phyloP scores from a whole-genome alignment of 169 alveolate genomes.

The Cytauxzoon felis region DNA sequence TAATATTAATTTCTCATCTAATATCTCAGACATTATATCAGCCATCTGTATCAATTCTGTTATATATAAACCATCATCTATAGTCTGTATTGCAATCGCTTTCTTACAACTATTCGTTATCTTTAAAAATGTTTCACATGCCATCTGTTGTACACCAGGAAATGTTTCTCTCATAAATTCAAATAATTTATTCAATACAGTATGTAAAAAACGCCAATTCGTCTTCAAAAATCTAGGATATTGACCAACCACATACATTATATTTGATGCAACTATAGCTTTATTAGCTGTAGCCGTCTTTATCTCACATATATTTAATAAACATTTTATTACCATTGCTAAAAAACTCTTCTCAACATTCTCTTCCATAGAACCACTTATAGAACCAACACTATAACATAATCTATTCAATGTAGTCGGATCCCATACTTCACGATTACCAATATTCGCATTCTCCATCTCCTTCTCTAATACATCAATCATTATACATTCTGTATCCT shows the following conservation, averaged over 20 bases:
- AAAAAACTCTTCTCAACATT: slow-evolving; percentile 91
- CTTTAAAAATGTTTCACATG: slow-evolving; percentile 94
- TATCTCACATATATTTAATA: slow-evolving; percentile 93
- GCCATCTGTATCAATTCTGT: slow-evolving; percentile 28
- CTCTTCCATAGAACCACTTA: slow-evolving; percentile 94
- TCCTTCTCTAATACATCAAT: slow-evolving; percentile 85
- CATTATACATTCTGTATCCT: slow-evolving; percentile 89
- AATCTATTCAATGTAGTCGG: slow-evolving; percentile 84
- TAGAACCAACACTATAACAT: slow-evolving; percentile 96
- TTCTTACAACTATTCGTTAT: slow-evolving; percentile 88
- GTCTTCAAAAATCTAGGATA: slow-evolving; percentile 95
- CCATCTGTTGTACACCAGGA: slow-evolving; percentile 99
- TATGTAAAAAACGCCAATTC: slow-evolving; percentile 96
- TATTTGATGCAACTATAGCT: slow-evolving; percentile 94
- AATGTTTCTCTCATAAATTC: slow-evolving; percentile 99
- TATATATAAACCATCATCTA: slow-evolving; percentile 25
- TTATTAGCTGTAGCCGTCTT: slow-evolving; percentile 95
- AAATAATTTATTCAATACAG: slow-evolving; percentile 96
- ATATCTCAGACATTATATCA: slow-evolving; percentile 72
- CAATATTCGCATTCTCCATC: slow-evolving; percentile 71
- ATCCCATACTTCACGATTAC: slow-evolving; percentile 70
- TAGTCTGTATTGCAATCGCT: slow-evolving; percentile 57
- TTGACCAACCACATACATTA: slow-evolving; percentile 99
- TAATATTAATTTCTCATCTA: slow-evolving; percentile 61
- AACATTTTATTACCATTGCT: slow-evolving; percentile 88